Evolutionary conservation across 2,329 filamentous ascomycete genomes (phyloP), one percentile per base, ranked within the genome.

Genomic region (Tolypocladium tropicale): DNA sequence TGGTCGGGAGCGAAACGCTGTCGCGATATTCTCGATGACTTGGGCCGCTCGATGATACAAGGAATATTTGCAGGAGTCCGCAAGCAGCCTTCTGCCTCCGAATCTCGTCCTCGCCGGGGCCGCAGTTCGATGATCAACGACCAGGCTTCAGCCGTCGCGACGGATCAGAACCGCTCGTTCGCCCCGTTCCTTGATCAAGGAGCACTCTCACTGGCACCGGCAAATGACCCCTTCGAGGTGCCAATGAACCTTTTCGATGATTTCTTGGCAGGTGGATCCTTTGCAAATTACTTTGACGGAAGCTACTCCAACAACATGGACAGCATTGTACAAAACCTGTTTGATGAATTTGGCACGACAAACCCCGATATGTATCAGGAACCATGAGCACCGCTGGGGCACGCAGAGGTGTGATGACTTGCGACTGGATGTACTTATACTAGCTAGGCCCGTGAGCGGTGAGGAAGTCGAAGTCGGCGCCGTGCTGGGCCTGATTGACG

Each of bases 401-500:
- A n/a, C 4, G 23, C 5, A 14, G 11, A 30, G 25, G 1, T 30
- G 14, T 48, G 25, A 30, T 18, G 23, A 48, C 14, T 30, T 28
- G 23, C 6, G 14, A 28, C 23, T 1, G 2, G 4, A 28, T n/a
- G 4, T n/a, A 36, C 18, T 21, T 18, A 28, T 48, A 9, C 18
- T n/a, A 32, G 28, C 18, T 14, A 0, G 67, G 67, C 0, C 75
- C 75, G 25, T 63, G 63, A 2, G 78, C 78, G 1, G 74, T 83
- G 55, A 86, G 66, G 56, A 86, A 85, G 58, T 81, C 81, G 68
- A 86, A 85, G 64, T 86, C 82, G 0, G 76, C 80, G 0, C 83
- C 83, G 2, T 75, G 62, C 59, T 85, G 74, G 0, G 82, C 82
- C 65, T 84, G 81, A 21, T 81, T 84, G 0, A 85, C 83, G 18